Evolutionary conservation across 1,284 basidiomycete species (phyloP), one percentile per base, ranked within the genome.

Genomic region (Cryptococcus maquisensis): DNA sequence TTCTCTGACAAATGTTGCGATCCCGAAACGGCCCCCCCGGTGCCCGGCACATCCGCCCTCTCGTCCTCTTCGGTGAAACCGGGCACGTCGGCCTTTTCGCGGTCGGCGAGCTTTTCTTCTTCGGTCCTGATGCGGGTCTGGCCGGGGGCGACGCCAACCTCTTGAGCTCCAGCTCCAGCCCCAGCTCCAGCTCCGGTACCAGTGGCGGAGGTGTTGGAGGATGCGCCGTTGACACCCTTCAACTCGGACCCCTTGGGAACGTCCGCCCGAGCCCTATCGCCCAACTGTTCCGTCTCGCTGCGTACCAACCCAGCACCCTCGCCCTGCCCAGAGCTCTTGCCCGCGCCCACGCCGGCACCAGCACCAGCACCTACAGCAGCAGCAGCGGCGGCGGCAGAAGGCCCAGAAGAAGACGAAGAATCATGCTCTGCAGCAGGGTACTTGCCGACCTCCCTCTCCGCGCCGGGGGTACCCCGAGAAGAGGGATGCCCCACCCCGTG

Each of bases 401-500:
- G n/a, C n/a, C n/a, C 46, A 9, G 46, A 21, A 26, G 38, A 44
- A 52, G 24, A 32, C 6, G 54, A 20, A 7, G 32, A 12, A 12
- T 10, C 47, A 37, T 61, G 57, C 24, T 64, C 58, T 13, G 55
- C 54, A 13, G 46, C 39, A 40, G 68, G 66, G 56, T 69, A 70
- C 1, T 53, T 39, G 9, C 63, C 63, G 3, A 63, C 60, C 39
- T 62, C 50, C 36, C 66, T 52, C 6, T 56, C 51, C 5, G 64
- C 59, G 13, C 60, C 65, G 5, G 56, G 51, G 12, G 44, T 32
- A n/a, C 44, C 54, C 18, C 61, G 51, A 9, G 61, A 59, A 0
- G 65, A 47, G 24, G 67, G 63, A 47, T 72, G 64, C 8, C 67
- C 68, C 13, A 66, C 64, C 3, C 62, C 67, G 6, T 60, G 59